phyloP scores from a whole-genome alignment of 2,329 filamentous ascomycete genomes.

The Aspergillus pseudoviridinutans region DNA sequence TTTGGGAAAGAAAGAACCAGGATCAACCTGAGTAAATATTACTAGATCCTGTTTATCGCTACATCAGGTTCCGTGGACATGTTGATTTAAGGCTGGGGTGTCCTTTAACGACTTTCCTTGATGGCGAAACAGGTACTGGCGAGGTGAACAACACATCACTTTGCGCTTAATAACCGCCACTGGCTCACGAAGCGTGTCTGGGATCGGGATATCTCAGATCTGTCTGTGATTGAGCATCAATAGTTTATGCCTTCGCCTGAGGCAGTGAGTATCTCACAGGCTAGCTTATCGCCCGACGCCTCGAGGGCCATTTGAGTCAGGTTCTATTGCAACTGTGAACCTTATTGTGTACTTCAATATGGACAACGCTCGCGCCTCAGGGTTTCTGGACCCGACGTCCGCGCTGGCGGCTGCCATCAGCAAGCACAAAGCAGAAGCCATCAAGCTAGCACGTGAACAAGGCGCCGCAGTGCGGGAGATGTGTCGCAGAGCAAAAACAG shows the following conservation, averaged over 20 bases:
- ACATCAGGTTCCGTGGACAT: background rate
- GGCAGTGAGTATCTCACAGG: background rate
- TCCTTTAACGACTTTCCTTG: background rate
- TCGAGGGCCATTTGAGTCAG: background rate
- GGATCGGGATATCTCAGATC: background rate
- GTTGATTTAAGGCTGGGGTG: background rate
- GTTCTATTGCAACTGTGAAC: background rate
- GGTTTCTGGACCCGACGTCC: conserved; percentile 39
- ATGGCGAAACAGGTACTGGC: background rate
- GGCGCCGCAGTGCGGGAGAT: conserved; percentile 43
- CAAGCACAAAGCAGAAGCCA: conserved; percentile 47
- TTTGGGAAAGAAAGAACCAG: background rate
- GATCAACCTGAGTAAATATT: background rate
- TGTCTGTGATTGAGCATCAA: background rate
- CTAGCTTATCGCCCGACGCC: background rate
- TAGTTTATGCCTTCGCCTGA: background rate
- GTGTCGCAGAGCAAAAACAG: conserved; percentile 43
- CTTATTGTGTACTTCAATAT: conserved; percentile 9
- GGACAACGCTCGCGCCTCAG: conserved; percentile 25
- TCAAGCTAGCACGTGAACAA: conserved; percentile 45
- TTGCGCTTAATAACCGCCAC: background rate
- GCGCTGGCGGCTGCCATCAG: conserved; percentile 42
- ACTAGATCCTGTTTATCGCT: background rate
- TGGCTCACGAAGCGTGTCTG: background rate
- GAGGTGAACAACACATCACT: background rate